phyloP scores from a whole-genome alignment of 192 early-diverging fungal genomes.

The Umbelopsis vinacea region DNA sequence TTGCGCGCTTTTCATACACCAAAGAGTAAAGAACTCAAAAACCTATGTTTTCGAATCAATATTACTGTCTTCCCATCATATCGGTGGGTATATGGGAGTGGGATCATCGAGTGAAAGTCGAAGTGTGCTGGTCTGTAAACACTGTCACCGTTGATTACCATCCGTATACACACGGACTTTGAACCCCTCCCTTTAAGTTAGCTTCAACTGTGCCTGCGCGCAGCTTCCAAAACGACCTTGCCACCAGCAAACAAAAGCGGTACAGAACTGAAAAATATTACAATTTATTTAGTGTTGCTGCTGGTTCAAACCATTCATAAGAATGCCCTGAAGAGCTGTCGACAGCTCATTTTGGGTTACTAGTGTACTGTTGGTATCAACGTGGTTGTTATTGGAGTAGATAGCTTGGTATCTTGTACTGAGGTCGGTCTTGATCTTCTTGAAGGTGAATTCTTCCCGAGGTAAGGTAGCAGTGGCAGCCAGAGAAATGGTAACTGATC shows the following conservation, averaged over 20 bases:
- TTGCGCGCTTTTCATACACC: too few species aligned
- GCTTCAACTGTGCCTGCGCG: background rate
- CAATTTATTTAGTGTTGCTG: slow-evolving; percentile 16
- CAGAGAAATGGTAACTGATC: background rate
- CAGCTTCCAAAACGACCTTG: background rate
- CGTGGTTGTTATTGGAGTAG: slow-evolving; percentile 12
- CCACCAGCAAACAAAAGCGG: background rate
- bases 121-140: too few species aligned
- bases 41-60: too few species aligned
- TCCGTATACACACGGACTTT: too few species aligned
- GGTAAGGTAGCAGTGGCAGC: slow-evolving; percentile 17
- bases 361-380: slow-evolving; percentile 16
- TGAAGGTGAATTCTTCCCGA: slow-evolving; percentile 8
- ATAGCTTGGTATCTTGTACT: slow-evolving; percentile 5
- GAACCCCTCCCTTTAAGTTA: too few species aligned
- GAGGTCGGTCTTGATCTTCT: slow-evolving; percentile 18
- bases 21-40: too few species aligned
- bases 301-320: slow-evolving; percentile 14
- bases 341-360: slow-evolving; percentile 7
- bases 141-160: too few species aligned
- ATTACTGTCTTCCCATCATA: too few species aligned
- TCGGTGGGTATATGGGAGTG: too few species aligned
- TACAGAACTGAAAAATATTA: slow-evolving; percentile 1
- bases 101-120: too few species aligned
- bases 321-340: slow-evolving; percentile 3